Evolutionary conservation across 345 rosid species (phyloP).

Genomic region (Moringa oleifera): DNA sequence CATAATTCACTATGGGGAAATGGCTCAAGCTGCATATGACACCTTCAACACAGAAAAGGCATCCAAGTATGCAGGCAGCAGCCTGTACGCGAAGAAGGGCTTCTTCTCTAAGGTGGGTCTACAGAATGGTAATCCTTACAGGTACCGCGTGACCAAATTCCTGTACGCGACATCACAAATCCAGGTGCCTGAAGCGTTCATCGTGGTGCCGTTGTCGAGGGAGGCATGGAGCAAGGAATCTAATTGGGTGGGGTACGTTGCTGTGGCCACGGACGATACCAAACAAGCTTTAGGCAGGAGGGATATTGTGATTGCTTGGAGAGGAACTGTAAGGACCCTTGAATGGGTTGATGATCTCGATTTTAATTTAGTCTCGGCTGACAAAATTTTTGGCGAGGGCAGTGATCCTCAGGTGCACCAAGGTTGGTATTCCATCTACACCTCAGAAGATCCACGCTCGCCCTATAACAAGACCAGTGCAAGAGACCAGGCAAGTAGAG

Average conservation of each 20-base stretch:
- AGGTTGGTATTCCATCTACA: constrained; percentile 88
- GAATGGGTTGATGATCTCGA: constrained; percentile 76
- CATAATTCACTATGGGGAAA: constrained; percentile 76
- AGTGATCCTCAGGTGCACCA: constrained; percentile 48
- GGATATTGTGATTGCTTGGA: constrained; percentile 81
- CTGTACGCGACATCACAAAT: constrained; percentile 64
- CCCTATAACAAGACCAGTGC: constrained; percentile 51
- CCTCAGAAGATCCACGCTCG: constrained; percentile 60
- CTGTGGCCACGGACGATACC: constrained; percentile 74
- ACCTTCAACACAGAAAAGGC: constrained; percentile 50
- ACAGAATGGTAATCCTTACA: constrained; percentile 49
- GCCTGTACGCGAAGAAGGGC: constrained; percentile 44
- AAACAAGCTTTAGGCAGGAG: constrained; percentile 59
- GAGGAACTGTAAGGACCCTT: constrained; percentile 64
- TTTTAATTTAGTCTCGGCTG: constrained; percentile 44
- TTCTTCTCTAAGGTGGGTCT: constrained; percentile 58
- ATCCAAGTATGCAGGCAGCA: constrained; percentile 58
- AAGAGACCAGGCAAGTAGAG: constrained; percentile 48
- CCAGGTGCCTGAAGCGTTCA: constrained; percentile 59
- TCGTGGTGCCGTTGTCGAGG: constrained; percentile 51
- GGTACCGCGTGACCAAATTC: constrained; percentile 62
- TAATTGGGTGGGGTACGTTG: constrained; percentile 81
- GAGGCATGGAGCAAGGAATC: constrained; percentile 88
- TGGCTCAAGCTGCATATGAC: constrained; percentile 77
- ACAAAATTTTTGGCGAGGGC: constrained; percentile 38